phyloP scores from a whole-genome alignment of 306 rosid genomes.

The Astragalus membranaceus region DNA sequence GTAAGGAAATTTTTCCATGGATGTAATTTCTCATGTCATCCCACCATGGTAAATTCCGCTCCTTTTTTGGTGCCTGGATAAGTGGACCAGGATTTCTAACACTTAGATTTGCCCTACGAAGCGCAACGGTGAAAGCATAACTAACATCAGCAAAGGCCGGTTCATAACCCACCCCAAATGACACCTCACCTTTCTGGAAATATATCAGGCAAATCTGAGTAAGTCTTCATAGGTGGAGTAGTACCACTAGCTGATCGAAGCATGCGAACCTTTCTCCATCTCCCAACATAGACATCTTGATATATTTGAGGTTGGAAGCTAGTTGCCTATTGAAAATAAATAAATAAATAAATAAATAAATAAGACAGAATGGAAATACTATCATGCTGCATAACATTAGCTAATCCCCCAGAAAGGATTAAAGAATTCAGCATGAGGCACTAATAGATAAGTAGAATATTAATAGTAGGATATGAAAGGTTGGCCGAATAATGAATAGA shows the following conservation, averaged over 20 bases:
- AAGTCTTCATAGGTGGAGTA: conserved; percentile 92
- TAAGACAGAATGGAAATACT: conserved; percentile 24
- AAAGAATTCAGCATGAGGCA: neutral
- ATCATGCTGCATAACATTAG: neutral
- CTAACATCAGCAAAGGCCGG: conserved; percentile 89
- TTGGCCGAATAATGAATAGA: too few species aligned
- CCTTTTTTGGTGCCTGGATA: conserved; percentile 69
- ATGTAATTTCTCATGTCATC: conserved; percentile 96
- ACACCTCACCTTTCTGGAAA: conserved; percentile 75
- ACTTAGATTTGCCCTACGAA: conserved; percentile 96
- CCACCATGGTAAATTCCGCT: conserved; percentile 99
- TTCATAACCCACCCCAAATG: conserved; percentile 96
- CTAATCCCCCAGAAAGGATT: neutral
- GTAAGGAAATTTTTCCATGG: conserved; percentile 73
- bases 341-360: conserved; percentile 2
- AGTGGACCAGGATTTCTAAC: conserved; percentile 48
- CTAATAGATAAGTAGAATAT: too few species aligned
- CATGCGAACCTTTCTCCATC: conserved; percentile 89
- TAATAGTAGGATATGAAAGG: too few species aligned
- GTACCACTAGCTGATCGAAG: conserved; percentile 98
- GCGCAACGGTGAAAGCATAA: conserved; percentile 91
- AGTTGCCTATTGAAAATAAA: conserved; percentile 71
- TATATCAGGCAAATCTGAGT: conserved; percentile 66
- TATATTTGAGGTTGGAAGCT: conserved; percentile 90
- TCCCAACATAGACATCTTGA: conserved; percentile 88